Evolutionary conservation across 2,329 filamentous ascomycete species (phyloP), one percentile per base, ranked within the genome.

Genomic region (Echinosphaeria canescens): DNA sequence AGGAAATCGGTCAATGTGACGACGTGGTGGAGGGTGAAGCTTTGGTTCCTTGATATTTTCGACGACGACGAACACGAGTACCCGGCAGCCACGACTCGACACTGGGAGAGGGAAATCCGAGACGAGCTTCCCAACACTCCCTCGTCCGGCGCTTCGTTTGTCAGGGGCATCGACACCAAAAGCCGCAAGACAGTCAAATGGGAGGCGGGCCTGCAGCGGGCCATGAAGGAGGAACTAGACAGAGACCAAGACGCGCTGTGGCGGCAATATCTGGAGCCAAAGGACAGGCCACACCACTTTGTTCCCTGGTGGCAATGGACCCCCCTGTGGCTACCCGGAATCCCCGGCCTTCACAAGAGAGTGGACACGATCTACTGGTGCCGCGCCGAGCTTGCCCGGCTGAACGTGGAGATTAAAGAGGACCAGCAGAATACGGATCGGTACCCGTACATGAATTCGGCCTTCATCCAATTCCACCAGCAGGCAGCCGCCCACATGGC

Each of bases 401-500:
- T 95, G 12, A 98, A 95, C 36, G 42, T 84, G 27, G 84, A 95
- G 43, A 93, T 98, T 28, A 84, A 93, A 38, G 56, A 74, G 24
- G 88, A 95, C 36, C 88, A 98, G 44, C 62, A 74, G 28, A 61
- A 88, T 26, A 75, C 78, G 0, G 84, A 93, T 36, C 69, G 74
- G 4, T 95, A 81, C 34, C 84, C 85, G 0, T 52, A 84, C 25
- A 90, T 93, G 82, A 92, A 79, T 40, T 92, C 85, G 1, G 88
- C 88, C 1, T 98, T 98, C 38, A 82, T 98, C 33, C 88, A 98
- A 44, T 98, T 98, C 59, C 92, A 98, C 42, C 76, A 93, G 42
- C 88, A 98, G 44, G 79, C 93, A 2, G 84, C 85, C 5, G 88
- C 88, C 0, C 88, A 98, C 41, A 95, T 98, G 88, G 88, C 85